Evolutionary conservation across 2,329 filamentous ascomycete species (phyloP), one percentile per base, ranked within the genome.

Genomic region (Chaetothyriales sp.): DNA sequence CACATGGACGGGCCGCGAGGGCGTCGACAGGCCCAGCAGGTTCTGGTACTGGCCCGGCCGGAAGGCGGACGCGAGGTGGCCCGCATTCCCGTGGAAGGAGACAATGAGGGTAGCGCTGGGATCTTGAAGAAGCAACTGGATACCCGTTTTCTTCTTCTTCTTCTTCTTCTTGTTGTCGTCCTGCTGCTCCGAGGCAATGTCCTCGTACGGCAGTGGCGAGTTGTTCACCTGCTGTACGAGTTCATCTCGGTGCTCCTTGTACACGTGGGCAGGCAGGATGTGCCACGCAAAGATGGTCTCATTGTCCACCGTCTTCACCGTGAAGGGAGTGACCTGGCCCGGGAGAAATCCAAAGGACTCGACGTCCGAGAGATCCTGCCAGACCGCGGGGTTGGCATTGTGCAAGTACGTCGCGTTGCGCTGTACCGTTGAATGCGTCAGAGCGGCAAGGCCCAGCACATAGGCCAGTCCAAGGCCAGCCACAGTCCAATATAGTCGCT

Each of bases 241-340:
- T 15, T 39, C 10, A 4, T 39, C 32, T 61, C 93, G 84, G 59
- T 94, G 76, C 57, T 83, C 73, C 5, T 79, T 72, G 64, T 93
- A 94, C 0, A 86, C 70, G 48, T 83, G 79, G 5, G 93, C 68
- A 0, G 90, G 90, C 47, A 95, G 70, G 50, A 96, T 76, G 62
- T 95, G 90, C 90, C 90, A 96, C 22, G 84, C 85, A 63, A 92
- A 93, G 18, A 96, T 70, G 1, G 72, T 79, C 65, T 89, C 82
- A 42, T 80, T 79, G 64, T 95, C 89, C 1, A 79, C 71, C 0
- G 87, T 92, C 3, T 68, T 70, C 39, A 96, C 68, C 46, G 78
- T 80, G 65, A 96, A 95, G 0, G 90, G 85, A 5, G 86, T 88
- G 2, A 94, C 84, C 68, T 96, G 90, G 45, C 57, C 53, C 39